Percentiles rank a stretch among this genome's conserved stretches.
phyloP scores from a whole-genome alignment of 805 yeast species.

The Sungouiozyma ichnusensis region DNA sequence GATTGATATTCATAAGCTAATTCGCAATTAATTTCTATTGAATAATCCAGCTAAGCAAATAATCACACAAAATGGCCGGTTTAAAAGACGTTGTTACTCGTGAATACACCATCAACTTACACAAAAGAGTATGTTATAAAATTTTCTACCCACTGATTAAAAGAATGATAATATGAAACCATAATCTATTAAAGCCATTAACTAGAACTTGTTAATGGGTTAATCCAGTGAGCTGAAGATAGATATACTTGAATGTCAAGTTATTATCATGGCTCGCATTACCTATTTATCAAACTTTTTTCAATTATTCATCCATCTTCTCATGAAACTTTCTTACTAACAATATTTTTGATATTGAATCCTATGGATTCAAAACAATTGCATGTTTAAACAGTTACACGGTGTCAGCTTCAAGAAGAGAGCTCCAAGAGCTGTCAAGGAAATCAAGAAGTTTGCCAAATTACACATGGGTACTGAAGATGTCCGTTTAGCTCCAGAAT shows the following conservation, averaged over 20 bases:
- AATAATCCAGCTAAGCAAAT: conserved; percentile 1
- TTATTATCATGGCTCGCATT: too few species aligned
- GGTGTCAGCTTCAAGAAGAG: conserved; percentile 99
- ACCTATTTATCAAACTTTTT: too few species aligned
- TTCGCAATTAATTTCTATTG: not conserved
- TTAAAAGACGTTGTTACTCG: conserved; percentile 99
- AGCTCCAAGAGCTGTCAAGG: conserved; percentile 99
- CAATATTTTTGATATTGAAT: not conserved
- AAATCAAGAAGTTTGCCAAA: conserved; percentile 95
- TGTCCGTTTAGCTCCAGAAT: conserved; percentile 97
- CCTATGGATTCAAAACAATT: not conserved
- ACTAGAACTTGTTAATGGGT: too few species aligned
- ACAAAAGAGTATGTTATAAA: conserved; percentile 84
- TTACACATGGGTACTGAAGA: conserved; percentile 99
- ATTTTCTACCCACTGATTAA: not conserved
- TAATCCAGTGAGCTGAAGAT: too few species aligned
- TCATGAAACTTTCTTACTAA: conserved; percentile 3
- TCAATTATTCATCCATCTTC: not conserved
- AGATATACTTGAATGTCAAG: too few species aligned
- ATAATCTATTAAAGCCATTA: too few species aligned
- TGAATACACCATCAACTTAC: conserved; percentile 99
- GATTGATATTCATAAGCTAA: not conserved
- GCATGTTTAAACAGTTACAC: conserved; percentile 51
- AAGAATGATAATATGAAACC: not conserved
- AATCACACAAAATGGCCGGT: conserved; percentile 35